These are phyloP conservation scores for Hapsidospora chrysogenum DNA, from an alignment of 495 filamentous ascomycete species.

Conservation along the genomic window DNA sequence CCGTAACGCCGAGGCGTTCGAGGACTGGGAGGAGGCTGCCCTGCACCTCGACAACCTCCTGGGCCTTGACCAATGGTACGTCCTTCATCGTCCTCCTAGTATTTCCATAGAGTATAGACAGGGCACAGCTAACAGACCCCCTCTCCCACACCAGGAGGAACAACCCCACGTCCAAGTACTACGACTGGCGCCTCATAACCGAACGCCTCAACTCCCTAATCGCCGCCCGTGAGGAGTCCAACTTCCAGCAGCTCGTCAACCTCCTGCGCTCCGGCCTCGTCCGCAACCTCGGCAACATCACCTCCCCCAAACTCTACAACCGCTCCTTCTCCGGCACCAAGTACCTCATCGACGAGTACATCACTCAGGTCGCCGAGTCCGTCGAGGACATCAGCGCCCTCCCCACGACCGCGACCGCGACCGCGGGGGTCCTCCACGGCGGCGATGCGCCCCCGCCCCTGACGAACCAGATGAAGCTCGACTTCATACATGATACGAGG, in stretches of 20 bases:
- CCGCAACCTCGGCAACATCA: slow-evolving; percentile 83
- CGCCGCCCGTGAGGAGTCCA: slow-evolving; percentile 56
- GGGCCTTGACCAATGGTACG: slow-evolving; percentile 66
- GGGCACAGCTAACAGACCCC: slow-evolving; percentile 3
- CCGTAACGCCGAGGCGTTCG: slow-evolving; percentile 46
- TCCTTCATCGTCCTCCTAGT: background rate
- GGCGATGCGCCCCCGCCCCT: slow-evolving; percentile 31
- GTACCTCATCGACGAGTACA: slow-evolving; percentile 78
- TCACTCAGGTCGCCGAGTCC: slow-evolving; percentile 64
- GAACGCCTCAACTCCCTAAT: slow-evolving; percentile 57
- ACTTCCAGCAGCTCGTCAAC: slow-evolving; percentile 59
- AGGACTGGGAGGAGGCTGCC: slow-evolving; percentile 73
- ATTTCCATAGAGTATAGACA: too few relatives aligned
- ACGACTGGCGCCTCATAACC: slow-evolving; percentile 79
- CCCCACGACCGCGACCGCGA: slow-evolving; percentile 33
- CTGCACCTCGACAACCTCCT: slow-evolving; percentile 62
- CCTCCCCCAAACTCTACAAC: slow-evolving; percentile 67
- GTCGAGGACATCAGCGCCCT: slow-evolving; percentile 62
- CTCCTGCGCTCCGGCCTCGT: slow-evolving; percentile 75
- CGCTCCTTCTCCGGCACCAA: slow-evolving; percentile 82
- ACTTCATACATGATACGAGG: slow-evolving; percentile 76
- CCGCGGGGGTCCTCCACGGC: slow-evolving; percentile 6
- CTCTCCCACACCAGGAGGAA: slow-evolving; percentile 40
- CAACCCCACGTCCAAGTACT: slow-evolving; percentile 63
- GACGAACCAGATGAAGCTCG: slow-evolving; percentile 70